phyloP scores from a whole-genome alignment of 1,139 yeast species.

The Sugiyamaella sp. region DNA sequence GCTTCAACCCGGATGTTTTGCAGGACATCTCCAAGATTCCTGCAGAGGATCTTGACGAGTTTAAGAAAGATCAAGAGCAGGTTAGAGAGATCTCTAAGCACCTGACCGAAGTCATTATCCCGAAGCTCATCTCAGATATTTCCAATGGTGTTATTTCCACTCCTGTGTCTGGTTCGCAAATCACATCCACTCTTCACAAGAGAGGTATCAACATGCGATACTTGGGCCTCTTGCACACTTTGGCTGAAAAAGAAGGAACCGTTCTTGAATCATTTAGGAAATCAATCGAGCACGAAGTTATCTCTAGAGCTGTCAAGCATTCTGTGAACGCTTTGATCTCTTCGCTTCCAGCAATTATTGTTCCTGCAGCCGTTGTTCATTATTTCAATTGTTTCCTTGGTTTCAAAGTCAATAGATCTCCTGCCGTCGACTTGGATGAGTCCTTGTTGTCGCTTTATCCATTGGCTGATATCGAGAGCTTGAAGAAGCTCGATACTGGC shows the following conservation, averaged over 20 bases:
- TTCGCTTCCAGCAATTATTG: slow-evolving; percentile 56
- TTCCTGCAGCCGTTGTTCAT: slow-evolving; percentile 65
- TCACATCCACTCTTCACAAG: slow-evolving; percentile 69
- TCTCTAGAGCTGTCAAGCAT: slow-evolving; percentile 81
- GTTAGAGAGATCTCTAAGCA: slow-evolving; percentile 72
- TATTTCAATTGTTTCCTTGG: slow-evolving; percentile 69
- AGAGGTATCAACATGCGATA: slow-evolving; percentile 90
- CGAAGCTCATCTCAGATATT: slow-evolving; percentile 62
- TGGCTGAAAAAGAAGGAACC: slow-evolving; percentile 26
- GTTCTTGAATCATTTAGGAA: slow-evolving; percentile 46
- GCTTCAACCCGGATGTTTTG: slow-evolving; percentile 82
- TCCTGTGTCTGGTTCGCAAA: slow-evolving; percentile 81
- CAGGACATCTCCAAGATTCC: slow-evolving; percentile 44
- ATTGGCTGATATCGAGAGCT: slow-evolving; percentile 47
- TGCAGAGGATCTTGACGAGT: slow-evolving; percentile 47
- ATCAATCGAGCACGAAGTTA: slow-evolving; percentile 66
- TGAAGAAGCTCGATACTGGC: slow-evolving; percentile 51
- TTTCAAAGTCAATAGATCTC: slow-evolving; percentile 47
- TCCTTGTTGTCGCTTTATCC: slow-evolving; percentile 51
- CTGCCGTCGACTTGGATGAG: slow-evolving; percentile 50
- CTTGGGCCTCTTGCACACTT: slow-evolving; percentile 54
- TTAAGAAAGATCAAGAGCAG: slow-evolving; percentile 56
- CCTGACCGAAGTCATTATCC: slow-evolving; percentile 61
- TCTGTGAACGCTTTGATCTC: slow-evolving; percentile 56
- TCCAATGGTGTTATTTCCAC: slow-evolving; percentile 54